Base-by-base conservation (phyloP, 2,329 filamentous ascomycete species). In the Calonectria leucothoes region DNA sequence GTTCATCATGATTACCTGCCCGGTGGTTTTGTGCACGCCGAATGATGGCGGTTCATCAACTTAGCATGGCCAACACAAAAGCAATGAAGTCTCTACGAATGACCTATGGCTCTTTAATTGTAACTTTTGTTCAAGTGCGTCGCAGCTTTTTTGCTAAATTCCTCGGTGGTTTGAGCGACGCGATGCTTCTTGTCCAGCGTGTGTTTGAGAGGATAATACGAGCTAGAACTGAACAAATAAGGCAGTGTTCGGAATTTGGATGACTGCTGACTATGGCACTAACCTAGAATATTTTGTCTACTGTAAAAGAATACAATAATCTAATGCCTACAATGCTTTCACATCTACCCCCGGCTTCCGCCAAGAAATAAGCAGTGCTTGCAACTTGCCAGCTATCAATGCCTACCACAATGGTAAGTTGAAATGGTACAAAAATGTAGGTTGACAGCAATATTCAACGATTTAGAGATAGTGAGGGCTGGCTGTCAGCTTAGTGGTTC, bases 361-460 rank as follows among this genome's bases (percentile, higher is more conserved):
- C n/a, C 4, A n/a, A 1, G 39, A 45, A n/a, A 42, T 20, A 3
- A 7, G 39, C n/a, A n/a, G 20, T 6, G 39, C 10, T 11, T 17
- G 20, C n/a, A 45, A 11, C 42, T n/a, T 8, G 8, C 42, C 3
- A 10, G n/a, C n/a, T 45, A 45, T 12, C 8, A 8, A 45, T 12
- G 42, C 8, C n/a, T 2, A 45, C 7, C 42, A 23, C 42, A 23
- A 23, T 11, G 6, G 11, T 23, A 2, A 5, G 20, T 10, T 23
- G 17, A 45, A 11, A 45, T 45, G n/a, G 7, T n/a, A 12, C 8
- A 8, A 23, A 23, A 23, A 45, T 12, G 8, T 1, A 23, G 8
- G 3, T 8, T 4, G 4, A 11, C 0, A 7, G 52, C 1, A 2
- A 25, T 25, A 10, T 0, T 57, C 15, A 4, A 23, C 12, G 6